Evolutionary conservation across 768 basidiomycete genomes (phyloP).

Genomic region (Podaxis carcinomalis): DNA sequence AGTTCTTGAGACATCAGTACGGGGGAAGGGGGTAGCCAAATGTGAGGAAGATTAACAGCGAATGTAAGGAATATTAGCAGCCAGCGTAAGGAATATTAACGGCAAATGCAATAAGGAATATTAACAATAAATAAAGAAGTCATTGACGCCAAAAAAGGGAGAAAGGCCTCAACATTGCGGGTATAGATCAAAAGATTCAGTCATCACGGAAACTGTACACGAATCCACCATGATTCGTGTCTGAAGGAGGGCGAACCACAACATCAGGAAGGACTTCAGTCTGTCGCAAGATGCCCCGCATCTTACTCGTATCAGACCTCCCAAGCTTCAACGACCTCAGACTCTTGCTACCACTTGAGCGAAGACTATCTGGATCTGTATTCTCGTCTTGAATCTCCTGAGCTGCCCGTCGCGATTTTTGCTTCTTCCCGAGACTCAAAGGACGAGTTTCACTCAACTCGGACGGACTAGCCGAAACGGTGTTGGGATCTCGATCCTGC

Average conservation of each 20-base stretch:
- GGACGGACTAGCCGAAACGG: slow-evolving; percentile 18
- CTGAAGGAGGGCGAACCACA: slow-evolving; percentile 58
- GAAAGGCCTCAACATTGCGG: slow-evolving; percentile 3
- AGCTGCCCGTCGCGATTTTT: slow-evolving; percentile 30
- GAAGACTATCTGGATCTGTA: slow-evolving; percentile 28
- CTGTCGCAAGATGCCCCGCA: slow-evolving; percentile 53
- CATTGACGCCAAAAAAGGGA: slow-evolving; percentile 6
- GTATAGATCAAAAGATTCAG: slow-evolving; percentile 18
- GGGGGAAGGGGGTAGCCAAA: neutral
- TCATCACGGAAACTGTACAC: slow-evolving; percentile 40
- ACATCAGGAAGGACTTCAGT: slow-evolving; percentile 56
- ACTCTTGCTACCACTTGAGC: slow-evolving; percentile 35
- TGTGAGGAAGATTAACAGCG: neutral
- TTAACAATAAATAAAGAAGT: slow-evolving; percentile 5
- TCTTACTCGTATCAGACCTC: slow-evolving; percentile 60
- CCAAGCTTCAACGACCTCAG: slow-evolving; percentile 58
- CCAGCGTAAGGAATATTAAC: neutral
- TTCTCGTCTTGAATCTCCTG: slow-evolving; percentile 33
- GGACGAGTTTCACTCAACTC: slow-evolving; percentile 37
- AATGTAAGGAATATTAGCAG: neutral
- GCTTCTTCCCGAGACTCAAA: slow-evolving; percentile 54
- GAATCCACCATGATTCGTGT: slow-evolving; percentile 38
- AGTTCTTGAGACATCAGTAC: neutral
- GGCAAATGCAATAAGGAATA: neutral
- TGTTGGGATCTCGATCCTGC: slow-evolving; percentile 45